Conservation (phyloP, 2,329 filamentous ascomycete genomes). For the Xylariomycetidae sp. region DNA sequence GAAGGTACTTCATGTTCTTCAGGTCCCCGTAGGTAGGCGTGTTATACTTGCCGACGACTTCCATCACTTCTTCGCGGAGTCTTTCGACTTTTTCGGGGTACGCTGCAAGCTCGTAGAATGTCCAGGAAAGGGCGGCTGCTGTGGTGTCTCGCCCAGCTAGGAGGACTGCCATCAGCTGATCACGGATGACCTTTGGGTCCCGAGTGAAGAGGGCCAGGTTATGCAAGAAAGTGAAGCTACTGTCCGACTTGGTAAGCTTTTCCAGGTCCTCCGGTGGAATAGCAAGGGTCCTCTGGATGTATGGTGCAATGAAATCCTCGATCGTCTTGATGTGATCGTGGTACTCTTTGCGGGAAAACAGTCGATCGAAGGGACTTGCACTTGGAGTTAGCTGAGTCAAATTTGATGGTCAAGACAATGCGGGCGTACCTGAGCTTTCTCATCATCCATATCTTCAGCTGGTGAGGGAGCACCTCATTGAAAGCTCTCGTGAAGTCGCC, state of each 20-base stretch:
- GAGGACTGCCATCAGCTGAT: conserved; percentile 67
- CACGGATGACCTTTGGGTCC: conserved; percentile 55
- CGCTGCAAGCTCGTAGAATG: conserved; percentile 58
- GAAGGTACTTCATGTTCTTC: conserved; percentile 63
- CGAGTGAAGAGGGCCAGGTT: conserved; percentile 65
- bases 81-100: conserved; percentile 50
- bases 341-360: conserved; percentile 50
- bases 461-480: conserved; percentile 58
- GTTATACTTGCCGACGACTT: conserved; percentile 42
- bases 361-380: conserved; percentile 47
- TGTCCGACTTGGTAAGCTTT: conserved; percentile 59
- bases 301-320: conserved; percentile 63
- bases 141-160: conserved; percentile 68
- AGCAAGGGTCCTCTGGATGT: conserved; percentile 58
- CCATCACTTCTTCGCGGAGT: conserved; percentile 54
- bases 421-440: conserved; percentile 19
- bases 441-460: conserved; percentile 51
- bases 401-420: background rate
- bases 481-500: conserved; percentile 63
- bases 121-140: conserved; percentile 58
- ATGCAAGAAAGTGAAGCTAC: conserved; percentile 68
- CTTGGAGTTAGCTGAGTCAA: background rate
- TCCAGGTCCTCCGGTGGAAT: conserved; percentile 59
- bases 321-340: conserved; percentile 53
- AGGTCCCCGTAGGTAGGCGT: conserved; percentile 54